Base-by-base conservation (phyloP, 345 rosid genomes). In the Citropsis articulata region DNA sequence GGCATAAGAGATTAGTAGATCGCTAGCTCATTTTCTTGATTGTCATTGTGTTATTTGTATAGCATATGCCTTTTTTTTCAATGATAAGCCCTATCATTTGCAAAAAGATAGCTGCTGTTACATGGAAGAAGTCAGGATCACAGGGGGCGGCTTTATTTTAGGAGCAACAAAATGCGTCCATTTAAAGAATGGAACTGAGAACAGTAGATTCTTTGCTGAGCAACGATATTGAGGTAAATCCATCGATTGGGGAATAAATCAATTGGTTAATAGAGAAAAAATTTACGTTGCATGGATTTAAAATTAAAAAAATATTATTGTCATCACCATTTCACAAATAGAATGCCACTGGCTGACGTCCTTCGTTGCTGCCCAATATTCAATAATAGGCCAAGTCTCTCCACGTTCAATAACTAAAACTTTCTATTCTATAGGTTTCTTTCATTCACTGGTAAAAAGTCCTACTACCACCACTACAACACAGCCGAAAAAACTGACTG, bases 1-100 rank as follows among this genome's bases (percentile, higher is more conserved):
- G 50, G n/a, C 48, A 9, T 56, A 16, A 8, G 56, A 67, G 64
- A 24, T 57, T 66, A 55, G 40, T 33, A 36, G 53, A 66, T 67
- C 7, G 21, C 27, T 76, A 30, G 45, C 21, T 13, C 53, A 31
- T 65, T 75, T 66, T 2, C 22, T 69, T 56, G 1, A 18, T 19
- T 6, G 65, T 21, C 56, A 35, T 72, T 75, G n/a, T 50, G 14
- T 18, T 76, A 35, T 53, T 55, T 76, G 79, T 76, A 36, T 55
- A 76, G 65, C 66, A 59, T 35, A 19, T 56, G 79, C 25, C 18
- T 0, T 45, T 42, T 30, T 4, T 35, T 19, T 2, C n/a, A n/a
- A 13, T 50, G 36, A n/a, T 28, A 40, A 48, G 36, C 24, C 30
- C 48, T 42, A n/a, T 19, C 9, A 8, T 60, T 61, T 21, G 62